Evolutionary conservation across 1,284 basidiomycete species (phyloP).

Genomic region (Leccinum subrobustum): DNA sequence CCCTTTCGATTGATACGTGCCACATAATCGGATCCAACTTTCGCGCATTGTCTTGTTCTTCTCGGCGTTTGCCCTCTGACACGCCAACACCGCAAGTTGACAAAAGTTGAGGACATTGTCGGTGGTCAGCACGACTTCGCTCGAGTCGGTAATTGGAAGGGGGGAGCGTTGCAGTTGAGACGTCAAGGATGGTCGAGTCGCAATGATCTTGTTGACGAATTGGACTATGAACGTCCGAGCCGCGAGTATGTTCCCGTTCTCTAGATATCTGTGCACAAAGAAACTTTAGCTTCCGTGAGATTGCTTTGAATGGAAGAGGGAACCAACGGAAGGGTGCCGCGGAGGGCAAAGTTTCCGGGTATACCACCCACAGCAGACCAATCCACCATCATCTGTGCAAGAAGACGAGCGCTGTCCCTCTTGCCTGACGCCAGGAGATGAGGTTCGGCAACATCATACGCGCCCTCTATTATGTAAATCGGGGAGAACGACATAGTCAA

Average conservation of each 20-base stretch:
- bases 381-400: conserved; percentile 83
- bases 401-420: conserved; percentile 79
- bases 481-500: conserved; percentile 1
- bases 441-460: conserved; percentile 71
- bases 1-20: conserved; percentile 72
- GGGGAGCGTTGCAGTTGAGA: conserved; percentile 44
- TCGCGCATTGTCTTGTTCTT: conserved; percentile 71
- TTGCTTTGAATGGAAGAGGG: background rate
- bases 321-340: conserved; percentile 79
- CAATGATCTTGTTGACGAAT: conserved; percentile 63
- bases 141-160: conserved; percentile 42
- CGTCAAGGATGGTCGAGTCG: conserved; percentile 37
- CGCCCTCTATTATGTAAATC: conserved; percentile 53
- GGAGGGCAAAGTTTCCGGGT: conserved; percentile 74
- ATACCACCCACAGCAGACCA: conserved; percentile 58
- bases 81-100: conserved; percentile 81
- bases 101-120: conserved; percentile 81
- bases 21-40: conserved; percentile 80
- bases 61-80: conserved; percentile 79
- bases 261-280: conserved; percentile 58
- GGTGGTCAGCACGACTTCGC: conserved; percentile 71
- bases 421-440: conserved; percentile 84
- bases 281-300: background rate
- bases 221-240: conserved; percentile 81
- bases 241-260: conserved; percentile 84